Evolutionary conservation across 2,329 filamentous ascomycete genomes (phyloP), one percentile per base, ranked within the genome.

Genomic region (Ascochyta rabiei): DNA sequence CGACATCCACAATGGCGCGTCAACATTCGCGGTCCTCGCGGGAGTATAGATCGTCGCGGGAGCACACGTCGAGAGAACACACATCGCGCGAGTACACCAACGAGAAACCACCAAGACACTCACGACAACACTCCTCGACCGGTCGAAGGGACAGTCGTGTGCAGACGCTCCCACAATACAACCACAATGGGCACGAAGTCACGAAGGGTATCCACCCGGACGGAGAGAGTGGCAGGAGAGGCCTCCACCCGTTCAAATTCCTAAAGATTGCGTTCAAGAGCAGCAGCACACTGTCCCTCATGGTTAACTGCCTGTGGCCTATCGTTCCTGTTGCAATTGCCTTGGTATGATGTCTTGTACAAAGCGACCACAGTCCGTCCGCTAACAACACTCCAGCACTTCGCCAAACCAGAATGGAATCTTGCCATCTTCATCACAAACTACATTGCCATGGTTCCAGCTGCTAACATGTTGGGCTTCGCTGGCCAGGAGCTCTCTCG

Each of bases 401-500:
- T 84, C 60, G 80, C 80, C 39, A 77, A 78, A 18, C 80, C 80
- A 0, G 79, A 87, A 21, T 76, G 82, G 54, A 81, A 89, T 62
- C 76, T 89, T 1, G 81, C 83, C 72, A 84, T 87, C 48, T 92
- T 92, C 75, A 80, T 84, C 45, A 80, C 90, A 53, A 86, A 87
- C 42, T 92, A 91, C 69, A 83, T 92, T 56, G 88, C 88, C 62
- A 92, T 92, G 87, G 80, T 92, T 1, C 89, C 89, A 0, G 86
- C 86, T 42, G 89, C 89, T 51, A 92, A 92, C 66, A 73, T 91
- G 53, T 82, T 92, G 48, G 89, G 89, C 0, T 92, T 92, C 65
- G 86, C 88, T 6, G 88, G 88, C 13, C 85, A 88, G 60, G 87
- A 90, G 69, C 76, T 91, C 56, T 85, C 88, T 1, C 83, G 87